phyloP scores from a whole-genome alignment of 495 filamentous ascomycete genomes.

The Baudoinia panamericana region DNA sequence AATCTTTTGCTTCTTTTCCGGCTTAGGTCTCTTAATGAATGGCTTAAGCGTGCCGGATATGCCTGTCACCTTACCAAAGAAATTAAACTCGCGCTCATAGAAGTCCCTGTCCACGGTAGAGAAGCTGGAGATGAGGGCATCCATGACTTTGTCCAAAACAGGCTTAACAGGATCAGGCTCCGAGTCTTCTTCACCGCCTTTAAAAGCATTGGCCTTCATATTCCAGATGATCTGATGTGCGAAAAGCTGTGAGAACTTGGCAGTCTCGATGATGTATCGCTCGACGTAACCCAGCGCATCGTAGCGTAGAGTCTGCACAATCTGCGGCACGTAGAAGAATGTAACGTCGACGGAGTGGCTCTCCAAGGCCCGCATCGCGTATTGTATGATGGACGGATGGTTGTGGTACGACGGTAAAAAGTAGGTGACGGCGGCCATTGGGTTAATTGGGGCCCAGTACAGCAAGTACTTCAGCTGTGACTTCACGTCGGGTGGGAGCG shows the following conservation, averaged over 20 bases:
- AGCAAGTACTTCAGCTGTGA: conserved; percentile 87
- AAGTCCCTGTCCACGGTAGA: conserved; percentile 63
- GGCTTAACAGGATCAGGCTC: conserved; percentile 89
- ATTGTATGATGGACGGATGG: conserved; percentile 88
- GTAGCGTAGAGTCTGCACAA: conserved; percentile 92
- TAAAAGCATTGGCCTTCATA: conserved; percentile 97
- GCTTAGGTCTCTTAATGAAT: conserved; percentile 80
- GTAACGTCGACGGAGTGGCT: conserved; percentile 88
- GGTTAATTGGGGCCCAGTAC: conserved; percentile 90
- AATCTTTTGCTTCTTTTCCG: conserved; percentile 98
- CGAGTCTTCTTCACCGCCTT: conserved; percentile 80
- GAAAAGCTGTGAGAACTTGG: conserved; percentile 88
- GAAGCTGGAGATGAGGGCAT: conserved; percentile 70
- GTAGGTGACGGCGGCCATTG: conserved; percentile 80
- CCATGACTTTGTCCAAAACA: conserved; percentile 80
- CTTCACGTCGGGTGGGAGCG: conserved; percentile 63
- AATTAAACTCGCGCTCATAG: conserved; percentile 89
- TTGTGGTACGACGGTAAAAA: conserved; percentile 90
- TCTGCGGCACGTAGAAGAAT: conserved; percentile 97
- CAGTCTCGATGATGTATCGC: conserved; percentile 90
- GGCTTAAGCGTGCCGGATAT: conserved; percentile 93
- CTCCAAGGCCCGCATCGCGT: conserved; percentile 90
- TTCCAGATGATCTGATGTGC: conserved; percentile 99
- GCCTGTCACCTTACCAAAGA: conserved; percentile 93
- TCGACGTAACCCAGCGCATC: conserved; percentile 92